A percentile compares a stretch with the other conserved stretches of the same genome.
Conservation (phyloP, 371 early-diverging fungal genomes). For the Mortierella sp. region DNA sequence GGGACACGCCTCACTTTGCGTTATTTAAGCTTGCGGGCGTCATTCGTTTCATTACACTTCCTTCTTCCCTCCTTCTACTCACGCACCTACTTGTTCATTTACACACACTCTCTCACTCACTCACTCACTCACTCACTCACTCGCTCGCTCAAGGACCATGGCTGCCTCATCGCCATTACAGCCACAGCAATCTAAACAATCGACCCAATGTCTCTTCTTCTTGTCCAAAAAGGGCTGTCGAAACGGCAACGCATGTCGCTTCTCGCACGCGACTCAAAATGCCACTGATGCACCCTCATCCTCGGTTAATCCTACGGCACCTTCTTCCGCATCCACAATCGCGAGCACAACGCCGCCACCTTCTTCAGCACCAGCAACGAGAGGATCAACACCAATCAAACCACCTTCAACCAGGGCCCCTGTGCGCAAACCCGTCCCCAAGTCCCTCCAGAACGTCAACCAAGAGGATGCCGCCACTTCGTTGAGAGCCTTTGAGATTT, state of each 20-base stretch:
- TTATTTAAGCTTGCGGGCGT: too few species aligned
- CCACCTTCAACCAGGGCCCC: conserved; percentile 16
- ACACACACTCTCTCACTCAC: neutral
- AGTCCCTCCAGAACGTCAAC: conserved; percentile 19
- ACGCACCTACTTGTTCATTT: neutral
- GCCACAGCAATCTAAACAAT: too few species aligned
- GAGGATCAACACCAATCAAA: neutral
- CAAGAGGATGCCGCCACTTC: conserved; percentile 4
- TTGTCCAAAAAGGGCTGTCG: conserved; percentile 39
- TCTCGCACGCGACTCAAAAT: conserved; percentile 13
- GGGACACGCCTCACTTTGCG: too few species aligned
- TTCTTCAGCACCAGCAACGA: neutral
- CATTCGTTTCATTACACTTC: neutral
- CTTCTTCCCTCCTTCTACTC: neutral
- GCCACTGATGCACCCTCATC: too few species aligned
- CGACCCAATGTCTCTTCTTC: conserved; percentile 33
- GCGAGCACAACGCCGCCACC: neutral
- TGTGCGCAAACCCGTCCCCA: conserved; percentile 32
- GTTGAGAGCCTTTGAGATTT: conserved; percentile 39
- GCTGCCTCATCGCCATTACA: neutral
- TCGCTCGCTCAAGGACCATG: neutral
- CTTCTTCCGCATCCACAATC: neutral
- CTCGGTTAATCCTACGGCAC: too few species aligned
- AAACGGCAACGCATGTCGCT: conserved; percentile 29
- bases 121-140: neutral